phyloP scores from a whole-genome alignment of 306 rosid species.

The Alnus glutinosa region DNA sequence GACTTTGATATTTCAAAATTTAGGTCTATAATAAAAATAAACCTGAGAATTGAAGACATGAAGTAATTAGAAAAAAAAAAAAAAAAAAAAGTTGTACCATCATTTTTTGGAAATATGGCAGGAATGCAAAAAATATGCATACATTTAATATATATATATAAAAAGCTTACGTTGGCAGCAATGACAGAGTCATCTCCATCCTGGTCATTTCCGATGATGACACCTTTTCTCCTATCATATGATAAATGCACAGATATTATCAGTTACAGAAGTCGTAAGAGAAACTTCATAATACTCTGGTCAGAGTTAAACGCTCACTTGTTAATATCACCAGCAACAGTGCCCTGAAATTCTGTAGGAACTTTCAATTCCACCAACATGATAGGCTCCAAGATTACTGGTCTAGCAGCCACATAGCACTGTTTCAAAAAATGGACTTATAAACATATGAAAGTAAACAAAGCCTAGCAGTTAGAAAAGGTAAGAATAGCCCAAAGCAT shows the following conservation, averaged over 20 bases:
- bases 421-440: constrained; percentile 38
- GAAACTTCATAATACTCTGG: constrained; percentile 4
- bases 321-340: constrained; percentile 94
- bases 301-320: constrained; percentile 58
- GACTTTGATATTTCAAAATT: neutral
- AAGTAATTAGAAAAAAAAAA: neutral
- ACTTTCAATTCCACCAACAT: constrained; percentile 96
- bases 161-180: constrained; percentile 70
- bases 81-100: neutral
- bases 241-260: constrained; percentile 10
- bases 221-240: constrained; percentile 79
- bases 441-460: constrained; percentile 2
- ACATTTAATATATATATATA: neutral
- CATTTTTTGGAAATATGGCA: neutral
- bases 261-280: constrained; percentile 21
- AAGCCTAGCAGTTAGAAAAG: constrained; percentile 8
- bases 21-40: neutral
- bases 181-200: constrained; percentile 97
- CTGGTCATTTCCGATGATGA: constrained; percentile 95
- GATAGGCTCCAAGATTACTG: constrained; percentile 94
- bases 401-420: constrained; percentile 85
- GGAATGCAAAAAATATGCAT: neutral
- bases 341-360: constrained; percentile 97
- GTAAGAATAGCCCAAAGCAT: neutral
- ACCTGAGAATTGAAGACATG: neutral